Evolutionary conservation across 352 stramenopile genomes (phyloP).

Genomic region (Thalassiosira livingstoniorum): DNA sequence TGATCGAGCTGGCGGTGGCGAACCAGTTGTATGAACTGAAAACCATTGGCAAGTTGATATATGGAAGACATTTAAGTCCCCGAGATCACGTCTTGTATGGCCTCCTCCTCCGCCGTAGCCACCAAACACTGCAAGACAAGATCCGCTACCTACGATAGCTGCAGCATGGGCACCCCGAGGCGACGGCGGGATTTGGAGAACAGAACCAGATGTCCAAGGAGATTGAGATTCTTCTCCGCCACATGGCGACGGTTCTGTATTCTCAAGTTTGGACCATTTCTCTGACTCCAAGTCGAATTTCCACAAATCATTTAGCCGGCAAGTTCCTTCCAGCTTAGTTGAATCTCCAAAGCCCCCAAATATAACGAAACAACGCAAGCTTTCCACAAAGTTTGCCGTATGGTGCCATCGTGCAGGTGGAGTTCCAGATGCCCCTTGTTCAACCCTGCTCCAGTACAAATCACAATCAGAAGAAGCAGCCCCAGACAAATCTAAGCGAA

Average conservation of each 20-base stretch:
- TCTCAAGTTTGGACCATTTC: conserved; percentile 89
- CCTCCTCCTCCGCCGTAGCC: conserved; percentile 91
- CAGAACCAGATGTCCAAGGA: conserved; percentile 43
- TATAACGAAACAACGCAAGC: conserved; percentile 87
- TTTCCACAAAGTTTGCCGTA: conserved; percentile 89
- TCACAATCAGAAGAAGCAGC: conserved; percentile 46
- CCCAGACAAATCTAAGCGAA: conserved; percentile 92
- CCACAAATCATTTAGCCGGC: conserved; percentile 96
- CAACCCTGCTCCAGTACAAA: conserved; percentile 77
- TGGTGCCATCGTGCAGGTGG: conserved; percentile 90
- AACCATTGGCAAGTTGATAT: conserved; percentile 91
- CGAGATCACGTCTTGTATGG: conserved; percentile 92
- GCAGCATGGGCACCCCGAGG: conserved; percentile 92
- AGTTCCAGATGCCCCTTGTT: conserved; percentile 28
- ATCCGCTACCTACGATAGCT: conserved; percentile 89
- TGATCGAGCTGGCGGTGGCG: conserved; percentile 91
- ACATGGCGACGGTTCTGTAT: no score
- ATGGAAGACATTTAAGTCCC: conserved; percentile 93
- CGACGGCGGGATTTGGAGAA: conserved; percentile 49
- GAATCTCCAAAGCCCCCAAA: conserved; percentile 93
- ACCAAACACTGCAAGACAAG: conserved; percentile 88
- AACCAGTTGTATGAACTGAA: conserved; percentile 83
- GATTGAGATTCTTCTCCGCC: conserved; percentile 8
- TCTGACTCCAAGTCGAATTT: conserved; percentile 93
- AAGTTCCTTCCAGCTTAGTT: conserved; percentile 79